These are phyloP conservation scores for Xylaria intraflava DNA, from an alignment of 495 filamentous ascomycete genomes.

Conservation along the genomic window DNA sequence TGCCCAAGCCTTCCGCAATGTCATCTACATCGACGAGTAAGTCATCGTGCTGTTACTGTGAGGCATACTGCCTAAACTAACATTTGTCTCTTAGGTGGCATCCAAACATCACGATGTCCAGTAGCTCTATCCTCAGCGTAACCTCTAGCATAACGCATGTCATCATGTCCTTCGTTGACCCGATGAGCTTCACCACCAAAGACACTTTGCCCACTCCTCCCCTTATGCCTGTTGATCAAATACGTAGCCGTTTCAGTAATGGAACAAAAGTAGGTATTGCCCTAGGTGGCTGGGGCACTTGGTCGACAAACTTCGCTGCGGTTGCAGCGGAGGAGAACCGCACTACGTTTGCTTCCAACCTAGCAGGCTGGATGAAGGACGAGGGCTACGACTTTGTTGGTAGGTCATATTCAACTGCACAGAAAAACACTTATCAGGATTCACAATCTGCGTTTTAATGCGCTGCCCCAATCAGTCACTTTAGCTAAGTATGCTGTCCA, in stretches of 20 bases:
- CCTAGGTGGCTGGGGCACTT: constrained; percentile 56
- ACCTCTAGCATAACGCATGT: constrained; percentile 40
- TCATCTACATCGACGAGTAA: constrained; percentile 14
- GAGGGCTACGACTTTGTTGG: constrained; percentile 52
- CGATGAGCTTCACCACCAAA: constrained; percentile 42
- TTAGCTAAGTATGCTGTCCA: constrained; percentile 9
- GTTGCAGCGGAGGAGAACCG: constrained; percentile 41
- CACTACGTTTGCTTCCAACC: constrained; percentile 48
- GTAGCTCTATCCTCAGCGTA: too few relatives aligned
- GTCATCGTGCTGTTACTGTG: neutral
- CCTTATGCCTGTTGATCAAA: constrained; percentile 39
- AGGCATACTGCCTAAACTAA: neutral
- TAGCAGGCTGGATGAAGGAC: constrained; percentile 43
- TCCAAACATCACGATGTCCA: constrained; percentile 8
- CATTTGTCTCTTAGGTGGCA: constrained; percentile 11
- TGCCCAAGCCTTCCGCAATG: constrained; percentile 1
- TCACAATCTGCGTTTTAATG: neutral
- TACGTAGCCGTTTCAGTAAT: constrained; percentile 43
- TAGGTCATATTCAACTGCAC: constrained; percentile 1
- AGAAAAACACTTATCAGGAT: neutral
- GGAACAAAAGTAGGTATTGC: constrained; percentile 51
- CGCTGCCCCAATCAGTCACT: neutral
- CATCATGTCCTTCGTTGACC: constrained; percentile 50
- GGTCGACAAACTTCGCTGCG: constrained; percentile 44
- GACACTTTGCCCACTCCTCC: constrained; percentile 24